phyloP scores from a whole-genome alignment of 73 alveolate genomes.

The Blepharisma japonicum region DNA sequence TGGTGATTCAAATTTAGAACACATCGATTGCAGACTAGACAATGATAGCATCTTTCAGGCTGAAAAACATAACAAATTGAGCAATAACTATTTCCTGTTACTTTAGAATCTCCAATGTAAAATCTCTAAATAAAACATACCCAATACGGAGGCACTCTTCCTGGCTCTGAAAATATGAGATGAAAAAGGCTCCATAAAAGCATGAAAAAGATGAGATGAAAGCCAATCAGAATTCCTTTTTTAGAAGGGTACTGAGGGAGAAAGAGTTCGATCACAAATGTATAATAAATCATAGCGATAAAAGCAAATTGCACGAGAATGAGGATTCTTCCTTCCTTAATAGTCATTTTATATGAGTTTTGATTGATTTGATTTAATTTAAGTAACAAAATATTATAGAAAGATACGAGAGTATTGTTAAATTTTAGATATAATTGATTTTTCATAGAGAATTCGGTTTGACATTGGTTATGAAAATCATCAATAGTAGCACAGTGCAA shows the following conservation, averaged over 20 bases:
- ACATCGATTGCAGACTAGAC: conserved; percentile 46
- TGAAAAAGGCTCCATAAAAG: conserved; percentile 80
- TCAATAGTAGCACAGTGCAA: too few species aligned
- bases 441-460: too few species aligned
- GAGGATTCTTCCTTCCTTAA: too few species aligned
- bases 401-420: too few species aligned
- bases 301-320: background rate
- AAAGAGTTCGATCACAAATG: background rate
- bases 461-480: too few species aligned
- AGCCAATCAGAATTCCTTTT: conserved; percentile 46
- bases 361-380: too few species aligned
- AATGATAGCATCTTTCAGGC: conserved; percentile 58
- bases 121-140: conserved; percentile 59
- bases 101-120: conserved; percentile 81
- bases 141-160: conserved; percentile 96
- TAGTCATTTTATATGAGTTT: too few species aligned
- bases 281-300: background rate
- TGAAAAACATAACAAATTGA: conserved; percentile 80
- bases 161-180: conserved; percentile 92
- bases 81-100: conserved; percentile 82
- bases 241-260: background rate
- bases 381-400: too few species aligned
- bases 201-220: conserved; percentile 68
- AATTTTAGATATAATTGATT: too few species aligned
- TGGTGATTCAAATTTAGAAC: conserved; percentile 50